A percentile compares a stretch with the other conserved stretches of the same genome.
These are phyloP conservation scores for Penicillium mononematosum DNA, from an alignment of 495 filamentous ascomycete genomes.

Conservation along the genomic window DNA sequence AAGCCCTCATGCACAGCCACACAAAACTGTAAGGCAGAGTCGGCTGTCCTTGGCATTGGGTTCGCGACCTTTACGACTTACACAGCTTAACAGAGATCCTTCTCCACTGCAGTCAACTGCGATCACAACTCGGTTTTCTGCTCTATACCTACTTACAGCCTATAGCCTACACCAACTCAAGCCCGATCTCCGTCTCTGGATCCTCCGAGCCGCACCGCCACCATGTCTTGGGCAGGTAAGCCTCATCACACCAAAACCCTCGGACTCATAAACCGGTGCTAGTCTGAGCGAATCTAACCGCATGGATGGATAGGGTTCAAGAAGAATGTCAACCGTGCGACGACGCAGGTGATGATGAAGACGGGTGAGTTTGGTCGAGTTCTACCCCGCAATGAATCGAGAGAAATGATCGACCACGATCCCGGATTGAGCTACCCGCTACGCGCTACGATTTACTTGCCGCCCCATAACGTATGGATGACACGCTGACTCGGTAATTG, in stretches of 20 bases:
- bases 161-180: neutral
- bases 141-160: neutral
- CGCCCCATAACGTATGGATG: neutral
- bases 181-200: neutral
- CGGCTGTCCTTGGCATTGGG: neutral
- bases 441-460: neutral
- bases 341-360: constrained; percentile 99
- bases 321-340: constrained; percentile 97
- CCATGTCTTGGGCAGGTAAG: constrained; percentile 67
- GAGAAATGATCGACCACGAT: neutral
- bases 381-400: constrained; percentile 24
- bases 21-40: neutral
- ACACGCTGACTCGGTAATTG: constrained; percentile 1
- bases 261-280: neutral
- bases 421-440: neutral
- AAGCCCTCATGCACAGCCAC: constrained; percentile 1
- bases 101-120: neutral
- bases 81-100: neutral
- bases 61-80: neutral
- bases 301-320: constrained; percentile 71
- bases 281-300: constrained; percentile 10
- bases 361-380: constrained; percentile 57
- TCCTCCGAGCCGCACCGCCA: constrained; percentile 24
- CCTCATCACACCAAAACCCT: constrained; percentile 2
- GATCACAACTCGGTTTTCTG: neutral